Base-by-base conservation (phyloP, 306 rosid species). In the Corylus avellana region DNA sequence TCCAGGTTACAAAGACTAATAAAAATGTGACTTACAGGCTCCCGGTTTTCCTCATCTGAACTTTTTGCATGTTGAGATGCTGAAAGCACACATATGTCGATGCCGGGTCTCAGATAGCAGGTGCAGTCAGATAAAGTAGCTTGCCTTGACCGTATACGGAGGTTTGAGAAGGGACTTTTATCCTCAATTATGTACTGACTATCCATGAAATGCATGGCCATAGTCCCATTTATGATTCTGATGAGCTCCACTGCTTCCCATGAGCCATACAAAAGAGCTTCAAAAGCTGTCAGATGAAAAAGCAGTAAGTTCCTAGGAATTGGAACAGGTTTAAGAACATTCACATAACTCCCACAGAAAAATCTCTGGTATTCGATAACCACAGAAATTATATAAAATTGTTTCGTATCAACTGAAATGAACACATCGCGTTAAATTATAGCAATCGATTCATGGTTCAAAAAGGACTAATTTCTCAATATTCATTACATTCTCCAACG, bases 61-160 rank as follows among this genome's bases (percentile, higher is more conserved):
- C 46, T 57, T 14, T 54, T 72, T 50, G 78, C 25, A 37, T 48
- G 71, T 62, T 71, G 70, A 61, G 90, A 79, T 51, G 77, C n/a
- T 46, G 90, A 81, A 74, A 86, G 82, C 75, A 90, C 92, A 68
- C 92, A 92, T 50, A 94, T 59, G 67, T 94, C 98, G 18, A 92
- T 80, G 47, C 98, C 97, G 20, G 92, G 91, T 72, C 98, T 88
- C 75, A 92, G 51, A 83, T 90, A 71, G 79, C 91, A 82, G 51
- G 90, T 87, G 79, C 98, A 94, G 80, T 94, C 98, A 39, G 92
- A 82, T 18, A 75, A 67, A 46, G 88, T 87, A 56, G 98, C 91
- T 78, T 78, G 81, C 84, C 97, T 92, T 8, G 98, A 94, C 83
- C 85, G 86, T 62, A 91, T 39, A 12, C 98, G 83, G 51, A 94